Evolutionary conservation across 805 yeast genomes (phyloP), one percentile per base, ranked within the genome.

Genomic region (Pichia deserticola): DNA sequence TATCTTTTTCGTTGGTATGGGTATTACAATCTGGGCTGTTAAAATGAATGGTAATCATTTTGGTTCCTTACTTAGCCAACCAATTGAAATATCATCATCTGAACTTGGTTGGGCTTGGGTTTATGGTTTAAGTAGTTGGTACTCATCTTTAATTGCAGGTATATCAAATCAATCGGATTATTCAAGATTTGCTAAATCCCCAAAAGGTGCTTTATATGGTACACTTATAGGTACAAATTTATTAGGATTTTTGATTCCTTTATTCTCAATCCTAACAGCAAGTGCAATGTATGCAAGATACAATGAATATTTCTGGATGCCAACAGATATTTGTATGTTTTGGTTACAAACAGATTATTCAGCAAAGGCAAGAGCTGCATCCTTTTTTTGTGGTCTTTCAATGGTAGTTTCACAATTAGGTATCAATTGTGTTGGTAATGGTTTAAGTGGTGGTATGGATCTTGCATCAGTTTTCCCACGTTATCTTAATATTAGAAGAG

Each of bases 371-470:
- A 68, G 82, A 51, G 78, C 77, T 32, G 82, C 73, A 9, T 73
- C 73, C 2, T 76, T 76, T 60, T 76, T 72, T 52, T 71, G 77
- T 39, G 77, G 74, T 49, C 56, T 76, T 51, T 65, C 53, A 4
- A 68, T 71, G 54, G 62, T 61, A 28, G 44, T 61, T 32, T 66
- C 74, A 4, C 75, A 71, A 51, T 54, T 72, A 44, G 60, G 69
- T 15, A 65, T 69, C 52, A 71, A 70, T 42, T 65, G 68, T 36
- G 59, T 69, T 29, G 67, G 67, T 38, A 63, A 69, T 44, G 72
- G 71, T 42, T 62, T 71, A 41, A 65, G 76, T 48, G 76, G 75
- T 28, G 79, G 78, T 36, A 77, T 74, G 64, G 80, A 76, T 54
- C 52, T 77, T 53, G 70, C 77, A 38, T 78, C 72, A 51, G 55